phyloP scores from a whole-genome alignment of 1,284 basidiomycete species.

The Sporisorium exsertum region DNA sequence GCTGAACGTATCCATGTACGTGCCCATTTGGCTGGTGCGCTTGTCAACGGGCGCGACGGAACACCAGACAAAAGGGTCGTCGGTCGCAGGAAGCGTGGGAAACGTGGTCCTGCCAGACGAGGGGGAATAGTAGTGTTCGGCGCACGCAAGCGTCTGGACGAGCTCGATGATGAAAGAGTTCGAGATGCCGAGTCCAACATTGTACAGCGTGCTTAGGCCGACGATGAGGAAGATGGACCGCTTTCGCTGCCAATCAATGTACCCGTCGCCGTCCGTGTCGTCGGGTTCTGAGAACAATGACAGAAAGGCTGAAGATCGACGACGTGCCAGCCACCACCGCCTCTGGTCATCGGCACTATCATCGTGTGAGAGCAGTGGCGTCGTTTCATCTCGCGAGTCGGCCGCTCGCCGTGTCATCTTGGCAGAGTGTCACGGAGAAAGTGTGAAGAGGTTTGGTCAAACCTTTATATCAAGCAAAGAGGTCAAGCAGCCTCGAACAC shows the following conservation, averaged over 20 bases:
- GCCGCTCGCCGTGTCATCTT: slow-evolving; percentile 20
- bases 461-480: neutral
- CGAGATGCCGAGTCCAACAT: slow-evolving; percentile 13
- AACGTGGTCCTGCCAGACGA: slow-evolving; percentile 7
- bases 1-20: slow-evolving; percentile 13
- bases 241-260: slow-evolving; percentile 21
- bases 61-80: slow-evolving; percentile 27
- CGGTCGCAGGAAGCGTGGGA: slow-evolving; percentile 21
- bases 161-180: slow-evolving; percentile 28
- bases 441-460: neutral
- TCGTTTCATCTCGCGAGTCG: slow-evolving; percentile 26
- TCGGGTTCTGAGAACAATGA: slow-evolving; percentile 46
- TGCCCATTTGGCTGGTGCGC: slow-evolving; percentile 26
- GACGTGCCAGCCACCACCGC: slow-evolving; percentile 28
- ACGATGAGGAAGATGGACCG: slow-evolving; percentile 23
- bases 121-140: slow-evolving; percentile 40
- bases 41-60: slow-evolving; percentile 35
- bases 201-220: slow-evolving; percentile 12
- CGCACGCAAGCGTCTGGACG: slow-evolving; percentile 36
- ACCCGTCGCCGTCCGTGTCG: slow-evolving; percentile 32
- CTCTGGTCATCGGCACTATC: slow-evolving; percentile 9
- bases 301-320: slow-evolving; percentile 41
- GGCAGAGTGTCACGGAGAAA: neutral
- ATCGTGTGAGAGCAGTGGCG: slow-evolving; percentile 24
- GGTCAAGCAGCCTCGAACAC: neutral